Evolutionary conservation across 1,139 yeast species (phyloP).

Genomic region (Saccharomyces hybrid): DNA sequence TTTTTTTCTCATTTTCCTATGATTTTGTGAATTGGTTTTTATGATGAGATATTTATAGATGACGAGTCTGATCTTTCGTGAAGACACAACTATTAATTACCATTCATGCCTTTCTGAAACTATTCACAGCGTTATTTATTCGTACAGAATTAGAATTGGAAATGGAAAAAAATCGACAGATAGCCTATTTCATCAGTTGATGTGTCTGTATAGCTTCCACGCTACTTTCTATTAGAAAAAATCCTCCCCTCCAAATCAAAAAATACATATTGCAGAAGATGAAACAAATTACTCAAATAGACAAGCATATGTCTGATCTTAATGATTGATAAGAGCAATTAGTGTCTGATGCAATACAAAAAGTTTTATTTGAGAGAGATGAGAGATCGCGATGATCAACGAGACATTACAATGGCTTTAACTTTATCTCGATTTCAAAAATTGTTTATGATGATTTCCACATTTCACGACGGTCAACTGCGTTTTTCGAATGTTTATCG

Average conservation of each 20-base stretch:
- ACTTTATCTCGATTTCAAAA: constrained; percentile 1
- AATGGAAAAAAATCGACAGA: constrained; percentile 13
- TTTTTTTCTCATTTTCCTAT: constrained; percentile 1
- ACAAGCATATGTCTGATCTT: constrained; percentile 99
- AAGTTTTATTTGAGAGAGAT: background rate
- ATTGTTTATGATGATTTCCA: constrained; percentile 82
- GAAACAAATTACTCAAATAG: constrained; percentile 45
- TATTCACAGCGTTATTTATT: constrained; percentile 7
- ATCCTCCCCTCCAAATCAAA: constrained; percentile 3
- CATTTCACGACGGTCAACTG: constrained; percentile 99
- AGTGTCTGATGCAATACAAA: constrained; percentile 23
- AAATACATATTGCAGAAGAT: constrained; percentile 43
- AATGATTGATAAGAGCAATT: constrained; percentile 23
- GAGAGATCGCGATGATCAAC: background rate
- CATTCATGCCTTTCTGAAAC: constrained; percentile 95
- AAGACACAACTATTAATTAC: constrained; percentile 73
- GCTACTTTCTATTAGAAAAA: constrained; percentile 7
- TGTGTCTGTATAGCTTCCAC: constrained; percentile 8
- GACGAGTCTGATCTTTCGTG: constrained; percentile 99
- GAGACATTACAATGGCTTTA: background rate
- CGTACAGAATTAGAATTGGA: constrained; percentile 2
- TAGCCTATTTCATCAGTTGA: constrained; percentile 18
- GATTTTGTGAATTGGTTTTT: constrained; percentile 4
- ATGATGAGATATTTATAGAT: constrained; percentile 76
- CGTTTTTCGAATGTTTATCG: constrained; percentile 66